Evolutionary conservation across 2,329 filamentous ascomycete genomes (phyloP).

Genomic region (Metarhizium album): DNA sequence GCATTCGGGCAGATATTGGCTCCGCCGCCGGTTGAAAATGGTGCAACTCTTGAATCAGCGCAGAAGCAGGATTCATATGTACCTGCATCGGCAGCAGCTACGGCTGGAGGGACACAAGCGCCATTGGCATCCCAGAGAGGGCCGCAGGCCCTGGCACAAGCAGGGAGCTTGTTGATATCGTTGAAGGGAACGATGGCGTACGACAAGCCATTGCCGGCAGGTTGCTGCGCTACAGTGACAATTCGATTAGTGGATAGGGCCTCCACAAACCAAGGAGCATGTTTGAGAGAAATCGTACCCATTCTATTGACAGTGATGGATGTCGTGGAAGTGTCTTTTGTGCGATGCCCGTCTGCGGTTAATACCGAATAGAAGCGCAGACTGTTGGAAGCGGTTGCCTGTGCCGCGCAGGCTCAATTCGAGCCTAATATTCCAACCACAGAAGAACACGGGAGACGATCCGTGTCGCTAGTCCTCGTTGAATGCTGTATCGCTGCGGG

Average conservation of each 20-base stretch:
- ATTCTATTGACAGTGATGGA: not conserved
- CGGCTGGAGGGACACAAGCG: constrained; percentile 54
- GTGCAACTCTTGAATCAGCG: constrained; percentile 44
- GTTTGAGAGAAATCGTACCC: not conserved
- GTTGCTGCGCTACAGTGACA: constrained; percentile 5
- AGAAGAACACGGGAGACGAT: not conserved
- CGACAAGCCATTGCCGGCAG: constrained; percentile 8
- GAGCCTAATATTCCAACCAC: not conserved
- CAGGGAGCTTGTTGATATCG: constrained; percentile 37
- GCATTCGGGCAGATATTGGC: constrained; percentile 50
- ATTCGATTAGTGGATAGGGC: not conserved
- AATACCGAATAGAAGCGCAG: not conserved
- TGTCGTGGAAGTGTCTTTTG: not conserved
- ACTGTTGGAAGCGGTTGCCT: not conserved
- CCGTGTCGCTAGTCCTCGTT: not conserved
- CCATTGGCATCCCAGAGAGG: constrained; percentile 59
- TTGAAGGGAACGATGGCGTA: constrained; percentile 47
- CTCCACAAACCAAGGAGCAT: not conserved
- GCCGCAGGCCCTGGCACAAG: constrained; percentile 50
- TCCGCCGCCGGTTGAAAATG: constrained; percentile 41
- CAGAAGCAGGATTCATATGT: constrained; percentile 68
- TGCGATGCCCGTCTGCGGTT: not conserved
- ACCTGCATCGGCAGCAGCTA: constrained; percentile 32
- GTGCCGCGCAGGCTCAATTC: not conserved
- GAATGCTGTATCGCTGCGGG: not conserved